These are phyloP conservation scores for Mollisia scopiformis DNA, from an alignment of 2,329 filamentous ascomycete species.

Conservation along the genomic window DNA sequence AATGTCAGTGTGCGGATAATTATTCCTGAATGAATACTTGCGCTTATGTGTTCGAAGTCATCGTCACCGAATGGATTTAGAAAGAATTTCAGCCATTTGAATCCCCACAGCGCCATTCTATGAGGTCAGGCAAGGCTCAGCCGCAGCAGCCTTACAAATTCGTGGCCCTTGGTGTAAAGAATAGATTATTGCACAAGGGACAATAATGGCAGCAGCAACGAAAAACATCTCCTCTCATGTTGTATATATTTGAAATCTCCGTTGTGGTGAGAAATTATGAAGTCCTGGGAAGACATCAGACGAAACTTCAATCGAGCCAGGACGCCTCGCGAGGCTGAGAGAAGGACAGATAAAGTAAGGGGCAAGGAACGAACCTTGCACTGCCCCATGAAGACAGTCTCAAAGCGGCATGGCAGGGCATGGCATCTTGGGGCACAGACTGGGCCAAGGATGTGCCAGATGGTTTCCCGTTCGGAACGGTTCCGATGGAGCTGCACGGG, in stretches of 20 bases:
- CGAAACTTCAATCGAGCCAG: background rate
- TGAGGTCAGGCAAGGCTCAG: background rate
- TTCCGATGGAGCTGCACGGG: too few relatives aligned
- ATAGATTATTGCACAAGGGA: too few relatives aligned
- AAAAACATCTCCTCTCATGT: background rate
- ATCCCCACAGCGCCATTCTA: slow-evolving; percentile 27
- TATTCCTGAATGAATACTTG: background rate
- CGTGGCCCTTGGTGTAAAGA: too few relatives aligned
- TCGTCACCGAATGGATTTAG: slow-evolving; percentile 26
- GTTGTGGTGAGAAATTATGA: background rate
- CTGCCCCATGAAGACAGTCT: background rate
- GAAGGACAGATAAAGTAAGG: background rate
- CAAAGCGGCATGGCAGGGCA: background rate
- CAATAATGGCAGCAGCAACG: background rate
- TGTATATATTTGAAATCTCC: background rate
- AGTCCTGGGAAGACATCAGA: background rate
- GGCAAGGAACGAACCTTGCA: background rate
- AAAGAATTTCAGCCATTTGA: slow-evolving; percentile 28
- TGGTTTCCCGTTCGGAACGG: too few relatives aligned
- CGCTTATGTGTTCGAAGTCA: slow-evolving; percentile 29
- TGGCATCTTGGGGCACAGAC: background rate
- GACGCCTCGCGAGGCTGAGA: background rate
- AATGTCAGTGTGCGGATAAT: background rate
- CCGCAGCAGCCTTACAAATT: background rate
- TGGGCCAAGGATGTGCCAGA: background rate